These are phyloP conservation scores for Zymoseptoria crescenta DNA, from an alignment of 2,329 filamentous ascomycete genomes.

Conservation along the genomic window DNA sequence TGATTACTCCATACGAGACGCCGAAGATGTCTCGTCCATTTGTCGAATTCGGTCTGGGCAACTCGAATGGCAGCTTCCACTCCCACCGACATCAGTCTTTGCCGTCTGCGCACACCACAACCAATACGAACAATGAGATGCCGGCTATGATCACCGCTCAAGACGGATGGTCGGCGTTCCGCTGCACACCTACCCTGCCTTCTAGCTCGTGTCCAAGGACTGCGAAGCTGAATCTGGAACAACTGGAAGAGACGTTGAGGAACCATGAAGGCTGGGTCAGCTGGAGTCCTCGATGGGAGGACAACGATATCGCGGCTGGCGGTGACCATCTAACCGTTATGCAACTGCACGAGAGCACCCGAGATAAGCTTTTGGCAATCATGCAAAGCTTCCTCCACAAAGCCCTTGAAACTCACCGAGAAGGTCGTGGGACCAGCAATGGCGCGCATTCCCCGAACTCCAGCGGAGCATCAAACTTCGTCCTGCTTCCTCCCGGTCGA, in stretches of 20 bases:
- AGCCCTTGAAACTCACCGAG: conserved; percentile 59
- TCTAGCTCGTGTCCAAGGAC: conserved; percentile 45
- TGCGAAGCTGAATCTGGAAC: conserved; percentile 44
- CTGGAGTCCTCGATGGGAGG: conserved; percentile 45
- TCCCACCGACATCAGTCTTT: conserved; percentile 35
- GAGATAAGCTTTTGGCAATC: conserved; percentile 64
- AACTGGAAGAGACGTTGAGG: conserved; percentile 43
- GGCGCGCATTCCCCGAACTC: conserved; percentile 38
- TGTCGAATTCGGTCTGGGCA: conserved; percentile 40
- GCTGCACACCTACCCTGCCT: conserved; percentile 43
- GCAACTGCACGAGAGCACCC: conserved; percentile 47
- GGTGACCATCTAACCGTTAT: conserved; percentile 41
- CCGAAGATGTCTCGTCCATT: conserved; percentile 41
- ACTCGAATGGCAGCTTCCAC: conserved; percentile 36
- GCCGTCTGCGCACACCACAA: conserved; percentile 12
- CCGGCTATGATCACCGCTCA: conserved; percentile 44
- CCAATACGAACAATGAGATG: conserved; percentile 31
- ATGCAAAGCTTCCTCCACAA: conserved; percentile 64
- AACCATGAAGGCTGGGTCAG: conserved; percentile 46
- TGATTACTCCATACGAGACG: conserved; percentile 41
- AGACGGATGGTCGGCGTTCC: conserved; percentile 46
- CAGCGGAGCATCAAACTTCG: conserved; percentile 51
- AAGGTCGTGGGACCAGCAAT: conserved; percentile 22
- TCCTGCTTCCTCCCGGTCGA: conserved; percentile 57
- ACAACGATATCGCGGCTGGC: conserved; percentile 38